phyloP scores from a whole-genome alignment of 1,139 yeast species.

The Pichia sp. region DNA sequence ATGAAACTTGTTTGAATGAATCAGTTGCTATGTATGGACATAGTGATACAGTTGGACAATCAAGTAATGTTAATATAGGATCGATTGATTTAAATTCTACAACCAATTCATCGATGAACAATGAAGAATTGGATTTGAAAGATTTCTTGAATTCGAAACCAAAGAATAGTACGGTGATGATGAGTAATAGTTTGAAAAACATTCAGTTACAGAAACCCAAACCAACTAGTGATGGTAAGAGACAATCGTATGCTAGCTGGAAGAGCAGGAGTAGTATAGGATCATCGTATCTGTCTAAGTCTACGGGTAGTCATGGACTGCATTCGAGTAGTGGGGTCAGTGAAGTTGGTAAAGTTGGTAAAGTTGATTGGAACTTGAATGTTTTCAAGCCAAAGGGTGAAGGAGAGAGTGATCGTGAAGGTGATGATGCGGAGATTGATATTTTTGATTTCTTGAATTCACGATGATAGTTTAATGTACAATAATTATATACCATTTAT shows the following conservation, averaged over 20 bases:
- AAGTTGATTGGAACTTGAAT: conserved; percentile 7
- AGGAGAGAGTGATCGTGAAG: background rate
- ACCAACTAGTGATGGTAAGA: background rate
- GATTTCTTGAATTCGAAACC: conserved; percentile 4
- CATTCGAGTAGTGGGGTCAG: too few species aligned
- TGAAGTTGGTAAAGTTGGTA: background rate
- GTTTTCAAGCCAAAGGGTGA: conserved; percentile 1
- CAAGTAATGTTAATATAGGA: too few species aligned
- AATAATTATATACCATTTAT: too few species aligned
- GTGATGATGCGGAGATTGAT: conserved; percentile 4
- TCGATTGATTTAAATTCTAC: too few species aligned
- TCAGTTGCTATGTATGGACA: conserved; percentile 1
- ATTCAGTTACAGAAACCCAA: too few species aligned
- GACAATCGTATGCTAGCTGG: background rate
- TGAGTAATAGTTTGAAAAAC: too few species aligned
- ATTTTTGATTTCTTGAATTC: conserved; percentile 8
- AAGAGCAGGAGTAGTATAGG: background rate
- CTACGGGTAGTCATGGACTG: background rate
- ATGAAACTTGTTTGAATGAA: too few species aligned
- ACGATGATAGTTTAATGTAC: too few species aligned
- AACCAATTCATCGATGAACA: background rate
- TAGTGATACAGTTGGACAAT: background rate
- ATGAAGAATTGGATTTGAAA: background rate
- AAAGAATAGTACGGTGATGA: too few species aligned
- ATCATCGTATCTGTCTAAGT: background rate